A percentile compares a stretch with the other conserved stretches of the same genome.
phyloP scores from a whole-genome alignment of 306 rosid genomes.

The Ormosia semicastrata region DNA sequence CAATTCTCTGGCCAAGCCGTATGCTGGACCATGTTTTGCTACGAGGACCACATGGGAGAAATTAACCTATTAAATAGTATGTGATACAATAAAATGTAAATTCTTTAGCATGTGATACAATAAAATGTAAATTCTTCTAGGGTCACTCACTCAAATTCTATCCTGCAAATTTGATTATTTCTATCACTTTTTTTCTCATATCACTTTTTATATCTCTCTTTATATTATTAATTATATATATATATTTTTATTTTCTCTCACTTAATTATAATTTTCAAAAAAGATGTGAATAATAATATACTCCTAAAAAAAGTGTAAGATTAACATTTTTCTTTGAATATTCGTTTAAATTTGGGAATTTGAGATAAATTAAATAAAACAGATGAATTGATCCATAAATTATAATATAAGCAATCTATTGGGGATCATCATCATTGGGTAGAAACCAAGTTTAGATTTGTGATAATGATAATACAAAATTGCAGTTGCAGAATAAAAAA shows the following conservation, averaged over 20 bases:
- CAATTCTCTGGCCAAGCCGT: not conserved
- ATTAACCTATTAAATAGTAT: not conserved
- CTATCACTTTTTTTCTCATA: no score
- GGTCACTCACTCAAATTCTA: slow-evolving; percentile 16
- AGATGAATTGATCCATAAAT: not conserved
- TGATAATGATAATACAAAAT: not conserved
- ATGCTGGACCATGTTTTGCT: slow-evolving; percentile 4
- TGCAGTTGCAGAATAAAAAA: not conserved
- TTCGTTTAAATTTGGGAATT: not conserved
- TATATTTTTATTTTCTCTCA: no score
- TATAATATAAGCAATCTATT: not conserved
- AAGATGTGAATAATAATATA: no score
- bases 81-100: not conserved
- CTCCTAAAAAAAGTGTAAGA: no score
- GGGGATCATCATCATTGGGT: not conserved
- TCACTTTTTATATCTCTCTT: no score
- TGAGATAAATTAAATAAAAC: not conserved
- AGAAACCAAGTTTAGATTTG: not conserved
- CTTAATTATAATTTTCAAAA: no score
- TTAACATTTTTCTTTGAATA: no score
- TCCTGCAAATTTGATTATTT: not conserved
- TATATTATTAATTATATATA: no score
- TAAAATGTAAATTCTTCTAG: not conserved
- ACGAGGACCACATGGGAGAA: not conserved
- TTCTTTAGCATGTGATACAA: not conserved